These are phyloP conservation scores for Crithidia expoeki DNA, from an alignment of 208 protist genomes.

Conservation along the genomic window DNA sequence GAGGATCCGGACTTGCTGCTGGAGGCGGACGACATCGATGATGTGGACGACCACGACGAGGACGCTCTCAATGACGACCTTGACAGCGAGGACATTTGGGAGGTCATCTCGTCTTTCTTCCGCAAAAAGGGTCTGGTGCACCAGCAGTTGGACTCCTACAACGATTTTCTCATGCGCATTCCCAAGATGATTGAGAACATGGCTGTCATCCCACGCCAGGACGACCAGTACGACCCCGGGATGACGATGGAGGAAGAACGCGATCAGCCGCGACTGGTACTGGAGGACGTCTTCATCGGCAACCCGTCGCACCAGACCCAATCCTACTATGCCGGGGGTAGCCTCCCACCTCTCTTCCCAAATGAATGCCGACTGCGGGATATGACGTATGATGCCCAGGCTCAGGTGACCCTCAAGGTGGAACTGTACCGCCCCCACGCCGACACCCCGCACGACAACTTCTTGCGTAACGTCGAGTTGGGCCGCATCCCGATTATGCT, in stretches of 20 bases:
- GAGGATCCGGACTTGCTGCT: constrained; percentile 78
- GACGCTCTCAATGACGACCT: constrained; percentile 57
- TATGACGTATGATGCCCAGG: constrained; percentile 92
- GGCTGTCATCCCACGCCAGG: constrained; percentile 71
- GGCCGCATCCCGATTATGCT: constrained; percentile 99
- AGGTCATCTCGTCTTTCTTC: constrained; percentile 98
- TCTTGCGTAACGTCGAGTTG: constrained; percentile 91
- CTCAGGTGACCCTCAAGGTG: constrained; percentile 62
- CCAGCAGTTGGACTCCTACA: constrained; percentile 99
- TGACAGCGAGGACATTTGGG: constrained; percentile 96
- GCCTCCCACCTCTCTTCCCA: constrained; percentile 89
- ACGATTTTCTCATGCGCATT: constrained; percentile 95
- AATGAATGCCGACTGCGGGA: constrained; percentile 97
- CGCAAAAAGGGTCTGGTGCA: constrained; percentile 97
- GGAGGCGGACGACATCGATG: constrained; percentile 72
- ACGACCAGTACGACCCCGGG: constrained; percentile 83
- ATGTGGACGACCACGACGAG: constrained; percentile 34
- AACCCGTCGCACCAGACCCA: constrained; percentile 75
- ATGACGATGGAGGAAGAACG: constrained; percentile 50
- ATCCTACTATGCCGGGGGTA: constrained; percentile 47
- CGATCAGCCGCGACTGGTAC: constrained; percentile 71
- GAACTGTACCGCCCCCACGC: constrained; percentile 62
- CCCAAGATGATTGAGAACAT: constrained; percentile 81
- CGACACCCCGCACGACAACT: constrained; percentile 39
- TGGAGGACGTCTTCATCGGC: constrained; percentile 84